Evolutionary conservation across 345 rosid species (phyloP), one percentile per base, ranked within the genome.

Genomic region (Camelina laxa): DNA sequence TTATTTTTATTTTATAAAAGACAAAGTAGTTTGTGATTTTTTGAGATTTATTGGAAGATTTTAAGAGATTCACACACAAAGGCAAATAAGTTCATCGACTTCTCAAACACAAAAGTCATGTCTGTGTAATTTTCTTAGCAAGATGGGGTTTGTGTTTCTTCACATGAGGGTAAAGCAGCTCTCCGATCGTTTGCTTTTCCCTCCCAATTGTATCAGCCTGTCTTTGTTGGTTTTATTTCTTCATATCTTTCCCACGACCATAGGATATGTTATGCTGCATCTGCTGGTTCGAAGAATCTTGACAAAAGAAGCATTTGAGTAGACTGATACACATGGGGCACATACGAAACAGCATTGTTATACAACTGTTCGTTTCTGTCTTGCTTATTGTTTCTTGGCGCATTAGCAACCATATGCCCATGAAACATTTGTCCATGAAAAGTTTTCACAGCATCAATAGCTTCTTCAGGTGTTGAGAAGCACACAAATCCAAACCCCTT

Each of bases 401-500:
- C 73, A 56, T 71, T 79, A 15, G 79, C 79, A 65, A 77, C 75
- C 93, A n/a, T n/a, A n/a, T n/a, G n/a, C 33, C 86, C 76, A 27
- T 81, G 89, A 79, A 88, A 85, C 87, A 86, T 84, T 39, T 35
- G 20, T 44, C 94, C 91, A 67, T 87, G 83, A 59, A 85, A 81
- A 27, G 75, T 73, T 69, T 57, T 81, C 63, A 87, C 88, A 62
- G 91, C 94, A 56, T 79, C n/a, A 55, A 15, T 75, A 36, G 91
- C 93, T 82, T 88, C 91, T 82, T 82, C 90, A 41, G 87, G 82
- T 55, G 69, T 74, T 76, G 91, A 87, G 80, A 91, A 88, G 76
- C 91, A 85, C 12, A 88, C 90, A 81, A 91, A 91, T 67, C 93
- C 93, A 76, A 87, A 87, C 15, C 97, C 97, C 69, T 82, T 91